These are phyloP conservation scores for Xerocomellus intermedius DNA, from an alignment of 768 basidiomycete genomes.

Conservation along the genomic window DNA sequence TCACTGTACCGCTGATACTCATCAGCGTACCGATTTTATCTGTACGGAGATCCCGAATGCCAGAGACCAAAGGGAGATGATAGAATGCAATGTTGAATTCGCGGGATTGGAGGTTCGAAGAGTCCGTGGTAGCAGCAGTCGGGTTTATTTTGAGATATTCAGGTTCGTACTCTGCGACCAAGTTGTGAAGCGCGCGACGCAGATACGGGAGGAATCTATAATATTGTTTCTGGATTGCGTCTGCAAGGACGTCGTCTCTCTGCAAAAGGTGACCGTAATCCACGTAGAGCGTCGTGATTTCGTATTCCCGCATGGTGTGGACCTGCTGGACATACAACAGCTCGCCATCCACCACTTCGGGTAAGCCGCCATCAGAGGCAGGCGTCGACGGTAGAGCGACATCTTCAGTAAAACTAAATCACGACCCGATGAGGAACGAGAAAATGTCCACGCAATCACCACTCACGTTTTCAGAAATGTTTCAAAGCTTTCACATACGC, in stretches of 20 bases:
- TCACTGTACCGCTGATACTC: conserved; percentile 96
- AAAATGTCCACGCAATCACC: background rate
- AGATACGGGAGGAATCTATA: conserved; percentile 96
- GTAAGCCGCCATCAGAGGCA: conserved; percentile 64
- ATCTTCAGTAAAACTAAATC: conserved; percentile 75
- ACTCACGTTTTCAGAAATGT: conserved; percentile 88
- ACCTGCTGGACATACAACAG: conserved; percentile 90
- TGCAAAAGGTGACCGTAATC: conserved; percentile 90
- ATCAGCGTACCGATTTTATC: conserved; percentile 93
- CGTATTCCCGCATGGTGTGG: conserved; percentile 91
- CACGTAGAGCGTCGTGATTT: conserved; percentile 93
- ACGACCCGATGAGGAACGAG: background rate
- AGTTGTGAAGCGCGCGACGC: conserved; percentile 83
- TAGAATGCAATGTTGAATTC: conserved; percentile 97
- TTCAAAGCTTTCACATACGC: conserved; percentile 89
- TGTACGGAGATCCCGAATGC: conserved; percentile 90
- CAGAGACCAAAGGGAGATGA: conserved; percentile 88
- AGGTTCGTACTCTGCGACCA: conserved; percentile 87
- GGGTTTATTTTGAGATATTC: conserved; percentile 95
- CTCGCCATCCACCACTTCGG: conserved; percentile 56
- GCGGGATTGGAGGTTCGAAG: conserved; percentile 84
- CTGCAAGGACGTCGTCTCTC: conserved; percentile 89
- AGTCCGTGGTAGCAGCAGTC: conserved; percentile 81
- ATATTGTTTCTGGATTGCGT: conserved; percentile 92
- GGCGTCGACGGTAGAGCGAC: conserved; percentile 79